A percentile compares a stretch with the other conserved stretches of the same genome.
Evolutionary conservation across 2,329 filamentous ascomycete genomes (phyloP).

Genomic region (Aureobasidium sp.): DNA sequence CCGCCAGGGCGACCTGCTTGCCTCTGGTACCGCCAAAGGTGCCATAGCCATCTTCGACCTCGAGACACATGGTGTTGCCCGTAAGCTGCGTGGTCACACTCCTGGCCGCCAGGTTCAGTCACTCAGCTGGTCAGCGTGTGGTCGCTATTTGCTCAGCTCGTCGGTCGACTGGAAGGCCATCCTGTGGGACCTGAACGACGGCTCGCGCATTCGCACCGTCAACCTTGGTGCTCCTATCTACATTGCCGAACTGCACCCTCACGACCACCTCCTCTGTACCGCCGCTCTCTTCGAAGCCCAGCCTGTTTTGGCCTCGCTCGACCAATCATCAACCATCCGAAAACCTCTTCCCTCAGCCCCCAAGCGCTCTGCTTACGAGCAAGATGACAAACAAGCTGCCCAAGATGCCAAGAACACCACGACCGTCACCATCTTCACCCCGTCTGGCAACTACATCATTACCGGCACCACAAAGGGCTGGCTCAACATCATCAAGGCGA

Average conservation of each 20-base stretch:
- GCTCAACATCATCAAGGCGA: slow-evolving; percentile 86
- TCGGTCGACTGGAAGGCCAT: slow-evolving; percentile 96
- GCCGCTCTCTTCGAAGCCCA: slow-evolving; percentile 91
- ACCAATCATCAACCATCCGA: slow-evolving; percentile 49
- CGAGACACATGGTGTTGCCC: slow-evolving; percentile 92
- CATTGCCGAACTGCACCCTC: slow-evolving; percentile 89
- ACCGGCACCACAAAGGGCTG: slow-evolving; percentile 92
- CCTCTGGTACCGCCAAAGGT: slow-evolving; percentile 82
- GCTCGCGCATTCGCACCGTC: slow-evolving; percentile 67
- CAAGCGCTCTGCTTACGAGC: slow-evolving; percentile 60
- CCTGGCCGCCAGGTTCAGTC: slow-evolving; percentile 73
- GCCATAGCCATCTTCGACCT: slow-evolving; percentile 95
- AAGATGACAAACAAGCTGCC: slow-evolving; percentile 57
- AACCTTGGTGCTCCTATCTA: slow-evolving; percentile 91
- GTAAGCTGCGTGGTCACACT: slow-evolving; percentile 87
- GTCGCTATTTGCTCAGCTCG: slow-evolving; percentile 81
- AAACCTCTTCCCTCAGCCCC: slow-evolving; percentile 73
- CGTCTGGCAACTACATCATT: slow-evolving; percentile 77
- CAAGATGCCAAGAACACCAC: slow-evolving; percentile 93
- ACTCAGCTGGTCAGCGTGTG: slow-evolving; percentile 88
- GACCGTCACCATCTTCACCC: slow-evolving; percentile 83
- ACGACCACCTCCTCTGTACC: slow-evolving; percentile 77
- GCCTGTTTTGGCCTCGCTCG: slow-evolving; percentile 70
- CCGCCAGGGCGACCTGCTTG: slow-evolving; percentile 86
- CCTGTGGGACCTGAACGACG: slow-evolving; percentile 80